phyloP scores from a whole-genome alignment of 176 grass and related monocot genomes.

The Avena atlantica region DNA sequence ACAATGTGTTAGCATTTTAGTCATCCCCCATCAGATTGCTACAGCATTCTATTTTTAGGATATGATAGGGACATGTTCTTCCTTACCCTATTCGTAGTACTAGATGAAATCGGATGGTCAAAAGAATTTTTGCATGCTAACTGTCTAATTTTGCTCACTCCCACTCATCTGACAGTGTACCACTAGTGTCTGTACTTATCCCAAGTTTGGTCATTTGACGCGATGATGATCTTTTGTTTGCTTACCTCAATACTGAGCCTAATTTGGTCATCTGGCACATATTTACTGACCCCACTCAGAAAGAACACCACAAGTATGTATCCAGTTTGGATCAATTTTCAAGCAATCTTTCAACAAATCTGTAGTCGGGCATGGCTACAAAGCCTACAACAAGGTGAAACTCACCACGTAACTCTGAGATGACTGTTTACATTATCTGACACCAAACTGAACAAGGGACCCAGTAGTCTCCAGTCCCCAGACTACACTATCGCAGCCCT shows the following conservation, averaged over 20 bases:
- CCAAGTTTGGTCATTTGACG: background rate
- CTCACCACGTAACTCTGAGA: background rate
- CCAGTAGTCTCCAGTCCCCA: background rate
- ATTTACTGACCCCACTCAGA: background rate
- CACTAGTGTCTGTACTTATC: background rate
- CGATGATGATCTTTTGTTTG: background rate
- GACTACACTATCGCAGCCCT: background rate
- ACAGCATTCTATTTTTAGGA: background rate
- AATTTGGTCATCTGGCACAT: background rate
- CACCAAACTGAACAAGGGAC: background rate
- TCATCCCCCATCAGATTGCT: background rate
- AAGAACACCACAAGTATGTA: background rate
- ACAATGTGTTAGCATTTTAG: background rate
- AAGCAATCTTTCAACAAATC: background rate
- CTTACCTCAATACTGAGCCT: background rate
- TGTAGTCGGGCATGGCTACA: background rate
- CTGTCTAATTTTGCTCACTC: background rate
- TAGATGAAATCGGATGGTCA: background rate
- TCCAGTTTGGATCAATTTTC: background rate
- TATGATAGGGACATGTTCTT: background rate
- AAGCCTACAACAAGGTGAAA: background rate
- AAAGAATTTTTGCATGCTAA: background rate
- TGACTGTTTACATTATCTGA: background rate
- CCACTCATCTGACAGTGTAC: background rate
- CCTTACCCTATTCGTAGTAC: background rate